Conservation (phyloP, 257 asterid genomes). For the Voacanga thouarsii region DNA sequence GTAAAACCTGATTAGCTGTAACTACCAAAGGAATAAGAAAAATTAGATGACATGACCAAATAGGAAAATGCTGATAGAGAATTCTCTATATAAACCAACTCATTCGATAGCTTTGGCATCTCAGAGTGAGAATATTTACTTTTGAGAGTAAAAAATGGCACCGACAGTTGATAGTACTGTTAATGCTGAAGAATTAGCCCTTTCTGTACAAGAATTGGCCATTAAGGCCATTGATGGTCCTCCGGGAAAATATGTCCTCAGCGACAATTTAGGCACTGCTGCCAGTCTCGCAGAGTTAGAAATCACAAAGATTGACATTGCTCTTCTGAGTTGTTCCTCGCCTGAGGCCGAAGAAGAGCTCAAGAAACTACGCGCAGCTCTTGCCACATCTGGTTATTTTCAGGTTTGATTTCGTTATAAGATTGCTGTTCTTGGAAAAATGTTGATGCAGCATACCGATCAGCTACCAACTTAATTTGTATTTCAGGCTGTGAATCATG, state of each 20-base stretch:
- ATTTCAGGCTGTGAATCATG: slow-evolving; percentile 34
- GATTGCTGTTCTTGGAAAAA: not conserved
- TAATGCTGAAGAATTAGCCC: not conserved
- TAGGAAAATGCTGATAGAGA: too few relatives aligned
- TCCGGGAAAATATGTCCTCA: slow-evolving; percentile 26
- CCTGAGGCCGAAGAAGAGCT: slow-evolving; percentile 14
- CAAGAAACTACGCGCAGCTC: slow-evolving; percentile 18
- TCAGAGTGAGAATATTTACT: too few relatives aligned
- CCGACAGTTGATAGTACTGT: not conserved
- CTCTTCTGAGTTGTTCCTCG: slow-evolving; percentile 30
- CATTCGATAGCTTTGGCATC: too few relatives aligned
- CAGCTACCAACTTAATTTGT: not conserved
- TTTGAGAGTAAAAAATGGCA: not conserved
- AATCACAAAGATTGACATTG: slow-evolving; percentile 28
- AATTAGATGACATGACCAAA: too few relatives aligned
- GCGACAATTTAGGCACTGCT: slow-evolving; percentile 17
- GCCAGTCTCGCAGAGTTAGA: slow-evolving; percentile 21
- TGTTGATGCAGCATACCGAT: too few relatives aligned
- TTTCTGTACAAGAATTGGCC: slow-evolving; percentile 31
- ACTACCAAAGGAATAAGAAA: too few relatives aligned
- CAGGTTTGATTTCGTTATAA: slow-evolving; percentile 9
- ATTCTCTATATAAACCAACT: too few relatives aligned
- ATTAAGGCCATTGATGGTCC: slow-evolving; percentile 4
- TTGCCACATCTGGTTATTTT: slow-evolving; percentile 21
- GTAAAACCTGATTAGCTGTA: too few relatives aligned